Evolutionary conservation across 768 basidiomycete genomes (phyloP).

Genomic region (Saitozyma podzolica): DNA sequence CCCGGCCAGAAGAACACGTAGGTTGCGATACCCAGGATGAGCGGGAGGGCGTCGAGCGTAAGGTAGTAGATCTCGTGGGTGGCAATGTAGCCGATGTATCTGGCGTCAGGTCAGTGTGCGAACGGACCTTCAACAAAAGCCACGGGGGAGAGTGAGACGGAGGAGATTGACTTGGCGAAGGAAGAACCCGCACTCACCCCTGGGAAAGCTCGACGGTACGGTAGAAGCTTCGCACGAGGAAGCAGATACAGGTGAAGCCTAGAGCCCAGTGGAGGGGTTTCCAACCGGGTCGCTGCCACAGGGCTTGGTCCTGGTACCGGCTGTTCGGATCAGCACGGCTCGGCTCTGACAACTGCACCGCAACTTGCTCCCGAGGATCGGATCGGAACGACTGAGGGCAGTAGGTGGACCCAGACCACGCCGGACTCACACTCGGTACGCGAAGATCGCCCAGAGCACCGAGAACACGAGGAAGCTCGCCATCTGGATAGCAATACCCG

Average conservation of each 20-base stretch:
- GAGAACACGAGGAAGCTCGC: slow-evolving; percentile 48
- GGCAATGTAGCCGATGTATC: slow-evolving; percentile 48
- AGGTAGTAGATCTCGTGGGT: slow-evolving; percentile 50
- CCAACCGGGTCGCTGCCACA: slow-evolving; percentile 46
- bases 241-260: slow-evolving; percentile 51
- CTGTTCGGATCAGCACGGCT: slow-evolving; percentile 11
- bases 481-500: slow-evolving; percentile 50
- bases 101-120: not conserved
- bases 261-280: slow-evolving; percentile 49
- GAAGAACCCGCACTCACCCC: slow-evolving; percentile 45
- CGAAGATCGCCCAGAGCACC: slow-evolving; percentile 41
- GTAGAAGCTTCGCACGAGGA: slow-evolving; percentile 49
- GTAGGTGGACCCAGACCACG: not conserved
- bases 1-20: slow-evolving; percentile 51
- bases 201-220: slow-evolving; percentile 48
- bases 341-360: not conserved
- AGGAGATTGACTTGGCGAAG: slow-evolving; percentile 31
- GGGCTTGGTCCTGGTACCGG: slow-evolving; percentile 30
- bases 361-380: not conserved
- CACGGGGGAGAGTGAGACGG: not conserved
- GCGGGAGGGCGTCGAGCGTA: slow-evolving; percentile 48
- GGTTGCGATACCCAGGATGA: slow-evolving; percentile 44
- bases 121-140: not conserved
- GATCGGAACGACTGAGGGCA: no score
- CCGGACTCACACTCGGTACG: slow-evolving; percentile 39